Evolutionary conservation across 345 rosid genomes (phyloP).

Genomic region (Excoecaria agallocha): DNA sequence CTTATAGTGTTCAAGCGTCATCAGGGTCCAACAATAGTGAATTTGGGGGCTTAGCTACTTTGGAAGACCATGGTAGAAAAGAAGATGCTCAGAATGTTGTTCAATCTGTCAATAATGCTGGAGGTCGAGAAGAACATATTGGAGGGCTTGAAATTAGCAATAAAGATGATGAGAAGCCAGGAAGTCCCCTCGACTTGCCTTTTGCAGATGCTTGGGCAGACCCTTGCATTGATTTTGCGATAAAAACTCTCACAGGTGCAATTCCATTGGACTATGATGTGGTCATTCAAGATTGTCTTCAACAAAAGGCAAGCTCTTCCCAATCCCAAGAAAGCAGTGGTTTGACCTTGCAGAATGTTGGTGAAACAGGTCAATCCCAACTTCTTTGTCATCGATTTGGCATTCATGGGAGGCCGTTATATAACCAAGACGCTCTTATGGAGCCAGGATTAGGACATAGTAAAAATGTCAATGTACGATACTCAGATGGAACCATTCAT

Average conservation of each 20-base stretch:
- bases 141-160: constrained; percentile 17
- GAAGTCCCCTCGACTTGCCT: constrained; percentile 33
- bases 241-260: constrained; percentile 78
- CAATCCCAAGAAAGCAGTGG: constrained; percentile 38
- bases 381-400: constrained; percentile 41
- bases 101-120: constrained; percentile 12
- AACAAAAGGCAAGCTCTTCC: constrained; percentile 34
- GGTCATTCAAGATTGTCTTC: constrained; percentile 33
- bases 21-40: constrained; percentile 34
- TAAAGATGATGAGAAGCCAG: constrained; percentile 24
- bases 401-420: constrained; percentile 26
- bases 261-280: constrained; percentile 57
- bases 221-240: constrained; percentile 93
- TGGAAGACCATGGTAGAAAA: constrained; percentile 23
- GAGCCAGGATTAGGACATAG: constrained; percentile 25
- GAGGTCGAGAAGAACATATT: constrained; percentile 21
- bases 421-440: constrained; percentile 21
- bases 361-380: constrained; percentile 36
- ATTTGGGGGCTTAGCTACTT: constrained; percentile 14
- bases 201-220: constrained; percentile 63
- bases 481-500: constrained; percentile 22
- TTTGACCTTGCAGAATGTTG: constrained; percentile 29
- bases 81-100: constrained; percentile 16
- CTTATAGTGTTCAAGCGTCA: constrained; percentile 30
- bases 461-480: constrained; percentile 22